Evolutionary conservation across 768 basidiomycete species (phyloP).

Genomic region (Collybiopsis luxurians): DNA sequence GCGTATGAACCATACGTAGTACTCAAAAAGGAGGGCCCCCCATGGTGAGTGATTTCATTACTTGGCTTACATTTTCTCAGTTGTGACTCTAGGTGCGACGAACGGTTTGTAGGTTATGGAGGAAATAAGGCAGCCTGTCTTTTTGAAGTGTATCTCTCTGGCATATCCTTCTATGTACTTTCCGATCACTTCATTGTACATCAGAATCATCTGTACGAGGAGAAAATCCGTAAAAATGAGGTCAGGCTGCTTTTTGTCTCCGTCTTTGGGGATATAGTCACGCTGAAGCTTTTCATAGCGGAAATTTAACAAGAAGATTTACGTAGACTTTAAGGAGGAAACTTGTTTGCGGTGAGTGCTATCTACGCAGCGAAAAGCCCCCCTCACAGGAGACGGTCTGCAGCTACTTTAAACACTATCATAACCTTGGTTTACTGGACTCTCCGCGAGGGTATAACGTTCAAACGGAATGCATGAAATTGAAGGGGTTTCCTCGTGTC

Average conservation of each 20-base stretch:
- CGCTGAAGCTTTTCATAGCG: slow-evolving; percentile 38
- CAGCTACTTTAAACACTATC: slow-evolving; percentile 65
- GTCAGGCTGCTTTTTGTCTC: slow-evolving; percentile 28
- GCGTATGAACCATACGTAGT: slow-evolving; percentile 90
- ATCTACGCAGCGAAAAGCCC: background rate
- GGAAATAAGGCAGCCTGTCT: slow-evolving; percentile 92
- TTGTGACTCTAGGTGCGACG: slow-evolving; percentile 72
- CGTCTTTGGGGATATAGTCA: background rate
- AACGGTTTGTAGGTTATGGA: slow-evolving; percentile 88
- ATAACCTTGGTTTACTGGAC: slow-evolving; percentile 47
- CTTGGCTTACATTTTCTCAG: background rate
- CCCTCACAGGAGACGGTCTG: background rate
- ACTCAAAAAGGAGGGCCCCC: slow-evolving; percentile 70
- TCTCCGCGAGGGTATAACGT: slow-evolving; percentile 52
- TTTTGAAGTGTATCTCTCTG: slow-evolving; percentile 88
- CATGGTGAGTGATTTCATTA: slow-evolving; percentile 47
- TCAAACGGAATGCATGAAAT: slow-evolving; percentile 61
- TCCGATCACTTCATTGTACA: slow-evolving; percentile 88
- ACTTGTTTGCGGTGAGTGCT: slow-evolving; percentile 55
- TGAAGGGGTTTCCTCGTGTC: slow-evolving; percentile 47
- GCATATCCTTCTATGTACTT: slow-evolving; percentile 80
- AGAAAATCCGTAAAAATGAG: slow-evolving; percentile 68
- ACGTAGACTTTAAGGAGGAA: slow-evolving; percentile 78
- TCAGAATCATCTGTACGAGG: slow-evolving; percentile 82
- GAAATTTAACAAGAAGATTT: slow-evolving; percentile 72